phyloP scores from a whole-genome alignment of 371 early-diverging fungal species.

The Cokeromyces recurvatus region DNA sequence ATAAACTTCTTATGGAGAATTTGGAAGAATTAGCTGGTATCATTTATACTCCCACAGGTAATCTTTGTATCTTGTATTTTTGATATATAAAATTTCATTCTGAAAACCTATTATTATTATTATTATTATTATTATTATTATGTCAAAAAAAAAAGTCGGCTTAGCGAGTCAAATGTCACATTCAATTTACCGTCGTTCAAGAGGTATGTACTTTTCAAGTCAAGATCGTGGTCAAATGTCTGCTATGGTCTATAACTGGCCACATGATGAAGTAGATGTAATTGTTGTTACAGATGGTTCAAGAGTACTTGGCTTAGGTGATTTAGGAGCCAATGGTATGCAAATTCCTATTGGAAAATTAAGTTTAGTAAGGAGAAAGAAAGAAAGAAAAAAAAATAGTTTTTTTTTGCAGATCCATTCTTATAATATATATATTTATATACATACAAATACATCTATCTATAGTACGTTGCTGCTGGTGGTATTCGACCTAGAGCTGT shows the following conservation, averaged over 20 bases:
- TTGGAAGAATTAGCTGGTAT: constrained; percentile 46
- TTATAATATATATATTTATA: no score
- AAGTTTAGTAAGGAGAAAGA: constrained; percentile 38
- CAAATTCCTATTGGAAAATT: constrained; percentile 58
- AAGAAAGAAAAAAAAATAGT: no score
- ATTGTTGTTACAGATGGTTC: constrained; percentile 69
- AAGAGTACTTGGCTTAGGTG: constrained; percentile 61
- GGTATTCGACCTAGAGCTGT: constrained; percentile 61
- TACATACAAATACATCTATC: no score
- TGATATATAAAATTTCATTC: no score
- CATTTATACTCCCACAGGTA: constrained; percentile 47
- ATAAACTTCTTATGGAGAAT: constrained; percentile 59
- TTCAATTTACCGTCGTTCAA: constrained; percentile 56
- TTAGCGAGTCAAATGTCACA: constrained; percentile 51
- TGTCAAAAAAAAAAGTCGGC: constrained; percentile 19
- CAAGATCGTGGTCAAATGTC: constrained; percentile 58
- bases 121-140: no score
- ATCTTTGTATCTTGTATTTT: no score
- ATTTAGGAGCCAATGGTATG: constrained; percentile 68
- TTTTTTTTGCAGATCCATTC: no score
- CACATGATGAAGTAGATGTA: constrained; percentile 54
- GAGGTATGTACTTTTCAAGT: constrained; percentile 60
- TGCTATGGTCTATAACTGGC: constrained; percentile 56
- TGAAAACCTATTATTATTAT: no score
- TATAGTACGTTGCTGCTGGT: constrained; percentile 57